Evolutionary conservation across 1,139 yeast genomes (phyloP).

Genomic region (Suhomyces choctaworum): DNA sequence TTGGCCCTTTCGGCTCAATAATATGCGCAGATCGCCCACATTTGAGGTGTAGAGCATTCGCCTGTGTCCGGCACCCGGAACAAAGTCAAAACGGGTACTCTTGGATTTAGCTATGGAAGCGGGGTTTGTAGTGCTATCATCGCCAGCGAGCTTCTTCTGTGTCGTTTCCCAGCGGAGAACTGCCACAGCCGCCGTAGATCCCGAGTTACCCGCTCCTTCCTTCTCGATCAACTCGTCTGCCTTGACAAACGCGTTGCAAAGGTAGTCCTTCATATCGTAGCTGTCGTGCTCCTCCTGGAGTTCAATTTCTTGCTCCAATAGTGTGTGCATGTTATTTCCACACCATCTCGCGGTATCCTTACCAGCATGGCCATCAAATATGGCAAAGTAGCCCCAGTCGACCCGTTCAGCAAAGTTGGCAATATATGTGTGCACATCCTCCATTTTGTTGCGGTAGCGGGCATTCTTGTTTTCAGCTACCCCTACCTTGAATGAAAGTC

Average conservation of each 20-base stretch:
- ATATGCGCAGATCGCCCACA: constrained; percentile 91
- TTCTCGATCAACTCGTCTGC: constrained; percentile 72
- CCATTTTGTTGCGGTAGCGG: constrained; percentile 87
- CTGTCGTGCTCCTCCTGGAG: constrained; percentile 13
- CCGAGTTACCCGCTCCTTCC: constrained; percentile 66
- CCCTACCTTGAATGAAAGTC: constrained; percentile 73
- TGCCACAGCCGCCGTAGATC: constrained; percentile 96
- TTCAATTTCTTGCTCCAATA: constrained; percentile 55
- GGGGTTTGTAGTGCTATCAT: too few species aligned
- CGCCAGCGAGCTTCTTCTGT: constrained; percentile 8
- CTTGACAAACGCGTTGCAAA: constrained; percentile 62
- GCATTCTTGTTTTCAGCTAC: constrained; percentile 86
- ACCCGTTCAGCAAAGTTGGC: constrained; percentile 86
- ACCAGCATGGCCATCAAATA: constrained; percentile 98
- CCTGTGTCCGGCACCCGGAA: constrained; percentile 49
- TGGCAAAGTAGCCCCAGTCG: constrained; percentile 95
- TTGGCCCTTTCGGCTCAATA: constrained; percentile 68
- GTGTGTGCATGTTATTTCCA: constrained; percentile 78
- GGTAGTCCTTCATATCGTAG: constrained; percentile 46
- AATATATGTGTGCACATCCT: constrained; percentile 92
- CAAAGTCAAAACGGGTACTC: constrained; percentile 40
- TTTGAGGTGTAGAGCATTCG: constrained; percentile 89
- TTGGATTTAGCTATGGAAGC: constrained; percentile 2
- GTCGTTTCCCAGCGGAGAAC: constrained; percentile 79
- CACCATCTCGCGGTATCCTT: constrained; percentile 94